Conservation (phyloP, 140 eudicot genomes). For the Senecio squalidus region DNA sequence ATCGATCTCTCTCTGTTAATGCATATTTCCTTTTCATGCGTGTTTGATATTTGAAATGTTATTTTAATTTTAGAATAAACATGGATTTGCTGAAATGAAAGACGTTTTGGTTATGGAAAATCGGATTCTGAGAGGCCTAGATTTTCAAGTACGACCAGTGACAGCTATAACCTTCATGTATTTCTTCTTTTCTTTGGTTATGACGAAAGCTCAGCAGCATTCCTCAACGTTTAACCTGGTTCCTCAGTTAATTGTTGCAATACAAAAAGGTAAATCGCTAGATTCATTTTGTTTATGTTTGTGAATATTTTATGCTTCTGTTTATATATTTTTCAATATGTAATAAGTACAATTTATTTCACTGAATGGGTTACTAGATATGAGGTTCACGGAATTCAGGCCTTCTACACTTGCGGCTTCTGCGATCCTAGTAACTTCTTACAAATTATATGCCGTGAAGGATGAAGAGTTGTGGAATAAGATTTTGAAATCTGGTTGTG, state of each 20-base stretch:
- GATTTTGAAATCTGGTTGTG: too few relatives aligned
- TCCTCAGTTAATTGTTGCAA: conserved; percentile 4
- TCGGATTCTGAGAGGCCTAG: conserved; percentile 7
- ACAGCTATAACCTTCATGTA: conserved; percentile 11
- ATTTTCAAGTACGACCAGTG: conserved; percentile 9
- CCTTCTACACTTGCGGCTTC: too few relatives aligned
- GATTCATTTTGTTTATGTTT: too few relatives aligned
- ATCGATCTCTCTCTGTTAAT: neutral
- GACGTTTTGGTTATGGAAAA: conserved; percentile 22
- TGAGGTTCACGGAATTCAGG: too few relatives aligned
- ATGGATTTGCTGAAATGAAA: neutral
- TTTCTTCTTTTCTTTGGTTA: conserved; percentile 12
- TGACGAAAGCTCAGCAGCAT: neutral
- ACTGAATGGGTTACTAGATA: too few relatives aligned
- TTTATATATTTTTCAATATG: too few relatives aligned
- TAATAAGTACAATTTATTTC: too few relatives aligned
- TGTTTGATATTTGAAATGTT: neutral
- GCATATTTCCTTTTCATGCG: neutral
- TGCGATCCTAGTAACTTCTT: too few relatives aligned
- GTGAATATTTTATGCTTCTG: too few relatives aligned
- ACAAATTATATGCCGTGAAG: too few relatives aligned
- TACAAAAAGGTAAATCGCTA: conserved; percentile 24
- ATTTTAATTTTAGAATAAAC: neutral
- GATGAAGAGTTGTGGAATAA: too few relatives aligned
- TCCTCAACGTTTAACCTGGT: neutral